A percentile compares a stretch with the other conserved stretches of the same genome.
Evolutionary conservation across 345 rosid species (phyloP).

Genomic region (Eucalyptus lansdowneana): DNA sequence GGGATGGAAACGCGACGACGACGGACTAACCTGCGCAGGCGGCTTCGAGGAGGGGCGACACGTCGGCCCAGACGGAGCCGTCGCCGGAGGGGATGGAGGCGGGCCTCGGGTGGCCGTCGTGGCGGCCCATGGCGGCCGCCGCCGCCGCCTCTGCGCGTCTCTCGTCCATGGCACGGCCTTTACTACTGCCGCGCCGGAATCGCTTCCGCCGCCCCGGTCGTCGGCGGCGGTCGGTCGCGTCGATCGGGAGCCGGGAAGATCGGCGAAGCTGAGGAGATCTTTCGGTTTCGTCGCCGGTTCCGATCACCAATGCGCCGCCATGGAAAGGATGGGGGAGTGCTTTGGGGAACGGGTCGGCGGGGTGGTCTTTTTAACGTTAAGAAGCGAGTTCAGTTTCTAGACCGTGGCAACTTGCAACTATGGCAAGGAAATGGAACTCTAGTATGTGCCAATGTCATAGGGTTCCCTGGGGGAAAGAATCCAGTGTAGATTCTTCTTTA

Average conservation of each 20-base stretch:
- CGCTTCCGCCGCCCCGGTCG: neutral
- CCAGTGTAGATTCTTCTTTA: neutral
- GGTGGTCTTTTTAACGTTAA: neutral
- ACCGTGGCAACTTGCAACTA: neutral
- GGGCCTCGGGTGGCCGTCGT: neutral
- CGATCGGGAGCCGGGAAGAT: neutral
- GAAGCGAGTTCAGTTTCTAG: neutral
- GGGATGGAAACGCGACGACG: neutral
- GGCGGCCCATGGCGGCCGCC: slow-evolving; percentile 8
- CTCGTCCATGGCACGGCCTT: neutral
- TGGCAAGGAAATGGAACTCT: neutral
- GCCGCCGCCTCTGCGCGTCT: neutral
- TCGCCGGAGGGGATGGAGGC: slow-evolving; percentile 48
- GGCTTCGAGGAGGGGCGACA: slow-evolving; percentile 53
- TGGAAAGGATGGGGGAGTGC: neutral
- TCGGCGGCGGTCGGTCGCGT: neutral
- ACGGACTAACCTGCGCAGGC: slow-evolving; percentile 44
- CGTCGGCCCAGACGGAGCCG: slow-evolving; percentile 68
- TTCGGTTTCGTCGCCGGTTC: neutral
- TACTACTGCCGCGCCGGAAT: neutral
- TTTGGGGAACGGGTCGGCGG: neutral
- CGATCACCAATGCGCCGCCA: neutral
- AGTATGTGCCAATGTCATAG: neutral
- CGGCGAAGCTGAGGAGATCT: neutral
- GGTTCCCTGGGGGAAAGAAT: neutral